Base-by-base conservation (phyloP, 768 basidiomycete species). In the Boletus sp. region DNA sequence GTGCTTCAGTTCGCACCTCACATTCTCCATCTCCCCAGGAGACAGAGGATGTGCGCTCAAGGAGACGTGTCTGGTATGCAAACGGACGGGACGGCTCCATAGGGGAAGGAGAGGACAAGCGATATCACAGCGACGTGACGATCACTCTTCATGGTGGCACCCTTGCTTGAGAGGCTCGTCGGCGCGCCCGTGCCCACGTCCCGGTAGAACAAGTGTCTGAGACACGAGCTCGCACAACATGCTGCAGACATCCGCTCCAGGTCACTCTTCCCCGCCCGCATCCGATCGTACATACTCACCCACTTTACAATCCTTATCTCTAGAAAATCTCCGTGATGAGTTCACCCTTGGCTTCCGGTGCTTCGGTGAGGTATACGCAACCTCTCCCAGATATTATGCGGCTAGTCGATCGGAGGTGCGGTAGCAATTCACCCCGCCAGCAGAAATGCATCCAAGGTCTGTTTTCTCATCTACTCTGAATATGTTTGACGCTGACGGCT, bases 341-440 rank as follows among this genome's bases (percentile, higher is more conserved):
- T 72, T 46, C 20, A 52, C 30, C 28, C 7, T 8, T 5, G 0
- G 4, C 39, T 35, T 46, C 33, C 40, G 6, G 7, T 39, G 8
- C 48, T 36, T 30, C 28, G 4, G 8, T 9, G 5, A 7, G 15
- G 17, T 44, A 58, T 17, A 60, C 11, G 15, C 17, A 24, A 30
- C 17, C 24, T 3, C 28, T 47, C 36, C 4, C 49, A 89, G 88
- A 78, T 92, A 52, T 69, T 93, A 0, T 94, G 90, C 62, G 90
- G 92, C 1, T 89, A 92, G 67, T 90, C 85, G 10, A 92, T 97
- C 40, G 96, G 96, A 15, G 96, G 96, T 33, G 95, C 94, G 0
- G 94, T 98, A 5, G 82, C 90, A 12, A 89, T 98, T 47, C 89
- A 94, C 72, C 85, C 95, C 18, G 90, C 91, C 0, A 86, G 86